Evolutionary conservation across 306 rosid genomes (phyloP).

Genomic region (Styphnolobium japonicum): DNA sequence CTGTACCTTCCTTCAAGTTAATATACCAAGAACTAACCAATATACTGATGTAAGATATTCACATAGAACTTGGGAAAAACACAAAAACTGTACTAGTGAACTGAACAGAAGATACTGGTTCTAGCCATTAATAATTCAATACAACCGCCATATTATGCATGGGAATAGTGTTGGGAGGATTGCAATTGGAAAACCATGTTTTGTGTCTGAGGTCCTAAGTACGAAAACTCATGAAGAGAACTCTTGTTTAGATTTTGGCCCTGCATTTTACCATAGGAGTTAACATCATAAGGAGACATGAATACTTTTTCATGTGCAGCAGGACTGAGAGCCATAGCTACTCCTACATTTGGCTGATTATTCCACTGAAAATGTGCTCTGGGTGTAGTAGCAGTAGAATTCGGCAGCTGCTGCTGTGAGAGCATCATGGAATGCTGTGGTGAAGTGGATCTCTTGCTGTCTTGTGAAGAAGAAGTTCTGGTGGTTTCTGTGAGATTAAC

Average conservation of each 20-base stretch:
- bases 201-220: constrained; percentile 61
- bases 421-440: constrained; percentile 41
- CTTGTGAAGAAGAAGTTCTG: constrained; percentile 39
- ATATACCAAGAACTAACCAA: constrained; percentile 34
- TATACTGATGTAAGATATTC: constrained; percentile 48
- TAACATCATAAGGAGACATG: constrained; percentile 49
- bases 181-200: constrained; percentile 73
- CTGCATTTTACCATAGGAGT: constrained; percentile 56
- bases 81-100: constrained; percentile 32
- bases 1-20: constrained; percentile 37
- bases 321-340: constrained; percentile 48
- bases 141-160: constrained; percentile 32
- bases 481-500: constrained; percentile 64
- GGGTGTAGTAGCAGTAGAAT: constrained; percentile 16
- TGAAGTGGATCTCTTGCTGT: constrained; percentile 37
- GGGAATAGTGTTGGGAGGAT: constrained; percentile 48
- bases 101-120: constrained; percentile 23
- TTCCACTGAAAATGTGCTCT: constrained; percentile 65
- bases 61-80: constrained; percentile 40
- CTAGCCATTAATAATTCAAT: constrained; percentile 27
- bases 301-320: constrained; percentile 43
- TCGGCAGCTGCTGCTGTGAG: constrained; percentile 30
- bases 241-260: constrained; percentile 48
- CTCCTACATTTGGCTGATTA: constrained; percentile 41
- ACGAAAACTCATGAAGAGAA: constrained; percentile 49